Evolutionary conservation across 257 asterid species (phyloP), one percentile per base, ranked within the genome.

Genomic region (Ophiorrhiza pumila): DNA sequence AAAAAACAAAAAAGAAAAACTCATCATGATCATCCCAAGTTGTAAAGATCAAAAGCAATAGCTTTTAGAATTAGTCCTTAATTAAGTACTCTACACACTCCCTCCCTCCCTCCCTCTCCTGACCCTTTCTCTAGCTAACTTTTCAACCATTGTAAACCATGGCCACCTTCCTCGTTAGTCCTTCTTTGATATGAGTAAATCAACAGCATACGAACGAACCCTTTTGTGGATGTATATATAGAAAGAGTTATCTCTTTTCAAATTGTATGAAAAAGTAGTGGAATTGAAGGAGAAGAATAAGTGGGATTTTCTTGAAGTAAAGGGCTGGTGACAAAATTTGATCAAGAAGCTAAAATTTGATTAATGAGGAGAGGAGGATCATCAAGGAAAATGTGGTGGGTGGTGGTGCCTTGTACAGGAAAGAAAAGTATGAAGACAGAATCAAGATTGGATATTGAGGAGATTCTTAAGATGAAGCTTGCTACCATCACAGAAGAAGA

Each of bases 401-500:
- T 62, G 83, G 71, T 59, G 52, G 83, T 76, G 61, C 64, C 78
- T 20, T 71, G 86, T 71, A 74, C 69, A 72, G 85, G 81, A 75
- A 47, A 49, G 74, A 86, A 78, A 77, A 85, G 70, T 76, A 43
- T 56, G 85, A 82, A 79, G 47, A 72, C 80, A 0, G 90, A 90
- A 18, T 77, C 88, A 31, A 67, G 84, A 66, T 57, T 90, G 86
- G 91, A 84, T 55, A 79, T 87, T 18, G 89, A 87, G 39, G 96
- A 92, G 10, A 84, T 90, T 73, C 79, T 92, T 3, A 92, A 88
- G 82, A 87, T 85, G 96, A 90, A 88, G 83, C 94, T 90, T 8
- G 92, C 80, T 39, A 86, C 90, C 6, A 88, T 92, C 78, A 56
- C 50, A 13, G 74, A 72, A 64, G 97, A 91, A 75, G 91, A 89